phyloP scores from a whole-genome alignment of 75 land plant species.

The Isoetes taiwanensis region DNA sequence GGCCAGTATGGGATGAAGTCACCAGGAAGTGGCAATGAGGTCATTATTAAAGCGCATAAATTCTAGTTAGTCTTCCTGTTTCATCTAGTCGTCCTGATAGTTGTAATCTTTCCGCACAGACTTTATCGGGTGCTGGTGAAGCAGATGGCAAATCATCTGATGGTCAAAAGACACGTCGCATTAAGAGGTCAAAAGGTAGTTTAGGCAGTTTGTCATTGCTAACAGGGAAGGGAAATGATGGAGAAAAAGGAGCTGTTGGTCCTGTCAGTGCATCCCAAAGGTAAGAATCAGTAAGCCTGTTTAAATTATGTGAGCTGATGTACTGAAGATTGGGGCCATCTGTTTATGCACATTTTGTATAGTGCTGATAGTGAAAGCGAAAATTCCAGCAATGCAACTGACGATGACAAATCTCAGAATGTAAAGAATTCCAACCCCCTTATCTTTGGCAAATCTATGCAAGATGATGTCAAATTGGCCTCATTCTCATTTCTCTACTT shows the following conservation, averaged over 20 bases:
- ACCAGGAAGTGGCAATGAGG: slow-evolving; percentile 11
- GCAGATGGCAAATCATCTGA: slow-evolving; percentile 52
- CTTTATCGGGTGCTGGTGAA: slow-evolving; percentile 15
- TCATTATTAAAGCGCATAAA: too few relatives aligned
- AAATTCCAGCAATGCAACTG: slow-evolving; percentile 77
- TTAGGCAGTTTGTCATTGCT: slow-evolving; percentile 65
- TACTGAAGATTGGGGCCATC: background rate
- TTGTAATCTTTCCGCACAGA: too few relatives aligned
- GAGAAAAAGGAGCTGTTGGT: slow-evolving; percentile 39
- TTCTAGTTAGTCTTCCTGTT: too few relatives aligned
- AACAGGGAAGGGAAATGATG: slow-evolving; percentile 39
- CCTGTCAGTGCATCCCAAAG: slow-evolving; percentile 53
- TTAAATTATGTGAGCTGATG: background rate
- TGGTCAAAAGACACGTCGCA: slow-evolving; percentile 39
- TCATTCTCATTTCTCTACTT: background rate
- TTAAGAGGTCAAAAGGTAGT: slow-evolving; percentile 75
- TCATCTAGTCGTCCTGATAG: too few relatives aligned
- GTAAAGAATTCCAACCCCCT: slow-evolving; percentile 18
- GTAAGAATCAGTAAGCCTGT: slow-evolving; percentile 14
- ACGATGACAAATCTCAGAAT: slow-evolving; percentile 50
- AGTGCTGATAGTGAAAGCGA: slow-evolving; percentile 92
- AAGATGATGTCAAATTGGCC: too few relatives aligned
- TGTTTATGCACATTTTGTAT: slow-evolving; percentile 8
- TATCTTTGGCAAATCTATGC: background rate
- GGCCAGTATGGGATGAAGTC: slow-evolving; percentile 53